Evolutionary conservation across 257 asterid species (phyloP), one percentile per base, ranked within the genome.

Genomic region (Catharanthus roseus): DNA sequence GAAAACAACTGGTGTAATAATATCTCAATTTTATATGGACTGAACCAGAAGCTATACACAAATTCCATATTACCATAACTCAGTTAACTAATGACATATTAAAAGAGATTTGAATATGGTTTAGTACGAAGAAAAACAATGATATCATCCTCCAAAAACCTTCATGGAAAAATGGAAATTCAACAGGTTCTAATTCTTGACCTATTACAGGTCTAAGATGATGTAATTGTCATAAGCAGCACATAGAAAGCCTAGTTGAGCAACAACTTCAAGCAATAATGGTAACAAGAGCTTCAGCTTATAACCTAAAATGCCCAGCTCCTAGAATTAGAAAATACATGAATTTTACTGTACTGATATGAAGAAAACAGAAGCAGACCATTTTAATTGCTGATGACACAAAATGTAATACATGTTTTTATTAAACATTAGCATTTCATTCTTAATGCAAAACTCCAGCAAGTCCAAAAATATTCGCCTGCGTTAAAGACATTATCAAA

Each of bases 251-350:
- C 45, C 10, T 33, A 54, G 18, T 24, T 39, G 42, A 55, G 53
- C 18, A n/a, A 53, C 31, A 55, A 54, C 28, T 69, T 38, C 38
- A 58, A 57, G 57, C 31, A 70, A 28, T 28, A 28, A 58, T 29
- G 8, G 68, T 42, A 8, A 21, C 19, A 71, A 57, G 34, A 58
- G 68, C 42, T 26, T 56, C 66, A 69, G 54, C 54, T 41, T 38
- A 5, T 23, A 61, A 39, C 23, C 55, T 49, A 49, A 49, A 49
- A 49, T 63, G 7, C 31, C 19, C 10, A 63, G 2, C 0, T 41
- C 29, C 67, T 3, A 24, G 6, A 54, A n/a, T n/a, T n/a, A n/a
- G n/a, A n/a, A n/a, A 21, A 12, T 49, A 49, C 23, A 49, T 49
- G 11, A 16, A 29, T 49, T 23, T 24, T 21, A n/a, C 18, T 13